Evolutionary conservation across 2,329 filamentous ascomycete species (phyloP), one percentile per base, ranked within the genome.

Genomic region (Botryotinia narcissicola): DNA sequence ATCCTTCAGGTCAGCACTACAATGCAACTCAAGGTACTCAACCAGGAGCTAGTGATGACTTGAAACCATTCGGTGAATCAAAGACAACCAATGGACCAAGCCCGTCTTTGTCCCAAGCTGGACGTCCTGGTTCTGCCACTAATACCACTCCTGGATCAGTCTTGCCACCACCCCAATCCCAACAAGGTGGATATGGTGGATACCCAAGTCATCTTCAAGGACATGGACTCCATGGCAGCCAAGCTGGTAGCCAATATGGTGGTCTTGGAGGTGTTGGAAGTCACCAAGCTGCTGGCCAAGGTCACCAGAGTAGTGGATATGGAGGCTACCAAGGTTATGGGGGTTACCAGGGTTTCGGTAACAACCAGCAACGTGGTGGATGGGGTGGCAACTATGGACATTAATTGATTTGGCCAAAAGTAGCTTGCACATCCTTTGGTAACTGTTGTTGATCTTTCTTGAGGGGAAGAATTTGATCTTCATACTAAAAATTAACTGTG

Each of bases 221-320:
- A 16, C 81, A 82, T 73, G 78, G 76, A 64, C 76, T 81, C 48
- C 81, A 82, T 62, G 81, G 79, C 48, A 80, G 75, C 71, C 81
- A 82, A 74, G 75, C 77, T 51, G 80, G 77, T 29, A 80, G 78
- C 73, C 80, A 81, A 73, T 82, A 82, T 72, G 79, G 78, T 32
- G 79, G 77, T 61, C 83, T 88, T 57, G 86, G 86, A 73, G 86
- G 86, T 66, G 83, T 87, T 64, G 85, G 85, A 62, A 82, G 81
- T 61, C 84, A 86, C 75, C 84, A 85, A 76, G 83, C 81, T 71
- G 78, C 74, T 74, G 83, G 81, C 42, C 84, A 83, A 74, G 83
- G 81, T 46, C 83, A 83, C 73, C 82, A 84, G 75, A 80, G 75
- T 75, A 82, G 80, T 79, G 84, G 86, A 80, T 81, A 82, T 77